Evolutionary conservation across 495 filamentous ascomycete genomes (phyloP), one percentile per base, ranked within the genome.

Genomic region (Recurvomyces mirabilis): DNA sequence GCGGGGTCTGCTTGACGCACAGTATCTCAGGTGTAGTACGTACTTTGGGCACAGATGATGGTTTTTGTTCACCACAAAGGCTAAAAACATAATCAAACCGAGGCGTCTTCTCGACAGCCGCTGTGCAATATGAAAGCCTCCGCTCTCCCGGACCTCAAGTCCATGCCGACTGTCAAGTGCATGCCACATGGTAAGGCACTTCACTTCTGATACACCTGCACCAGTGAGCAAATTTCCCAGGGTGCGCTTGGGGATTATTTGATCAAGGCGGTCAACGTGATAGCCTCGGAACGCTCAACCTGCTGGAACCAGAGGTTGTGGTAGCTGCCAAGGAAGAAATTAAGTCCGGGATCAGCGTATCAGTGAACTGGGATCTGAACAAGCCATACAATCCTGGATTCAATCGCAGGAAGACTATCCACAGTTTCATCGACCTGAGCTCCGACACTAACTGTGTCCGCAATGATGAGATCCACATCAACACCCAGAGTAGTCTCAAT

Each of bases 341-440:
- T 36, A 22, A 49, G 35, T 33, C 13, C 7, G 54, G 52, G 14
- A 23, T 29, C 11, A 47, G 38, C 35, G 31, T 57, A 2, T 44
- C 42, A 10, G 29, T 55, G 10, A 52, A 57, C 23, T 46, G 43
- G 43, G 32, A 10, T 20, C n/a, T 46, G 7, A 26, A 46, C 33
- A 46, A 46, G 19, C 10, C 39, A 3, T 34, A 46, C 19, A 7
- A 10, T 4, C 43, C 43, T 7, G 43, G 43, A 10, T 46, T 46
- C 18, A 18, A 18, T n/a, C 32, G 43, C 3, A 46, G 28, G 22
- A 23, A 7, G 10, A 17, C 34, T 5, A 34, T 38, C 7, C 43
- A 46, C 31, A 17, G 34, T n/a, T 49, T 77, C 20, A 49, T 62
- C 15, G 67, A 67, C 23, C 49, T n/a, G 46, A 46, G 24, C 19